Evolutionary conservation across 2,329 filamentous ascomycete species (phyloP), one percentile per base, ranked within the genome.

Genomic region (Microsporum ferrugineum): DNA sequence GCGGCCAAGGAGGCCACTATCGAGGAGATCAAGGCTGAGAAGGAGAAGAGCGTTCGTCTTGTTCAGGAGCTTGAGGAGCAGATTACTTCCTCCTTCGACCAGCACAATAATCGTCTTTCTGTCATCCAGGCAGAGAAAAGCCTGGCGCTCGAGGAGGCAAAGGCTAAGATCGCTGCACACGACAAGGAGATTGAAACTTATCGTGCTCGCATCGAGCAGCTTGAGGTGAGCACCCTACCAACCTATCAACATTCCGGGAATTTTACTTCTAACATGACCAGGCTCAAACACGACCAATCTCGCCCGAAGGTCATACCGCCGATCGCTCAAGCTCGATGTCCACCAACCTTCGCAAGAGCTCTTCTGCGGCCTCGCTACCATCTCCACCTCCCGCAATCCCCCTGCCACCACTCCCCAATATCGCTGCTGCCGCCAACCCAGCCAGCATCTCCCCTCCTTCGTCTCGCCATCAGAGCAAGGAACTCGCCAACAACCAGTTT

Each of bases 31-130:
- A 78, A 76, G 27, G 77, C 79, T 14, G 83, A 84, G 76, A 95
- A 95, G 79, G 87, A 90, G 78, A 96, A 95, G 81, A 95, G 94
- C 73, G 88, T 89, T 47, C 85, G 90, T 27, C 80, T 99, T 10
- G 89, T 99, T 6, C 90, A 97, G 72, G 92, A 99, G 75, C 85
- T 99, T 3, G 94, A 99, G 75, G 92, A 97, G 68, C 94, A 99
- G 74, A 84, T 99, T 60, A 91, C 92, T 71, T 89, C 83, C 71
- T 96, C 94, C 76, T 99, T 91, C 74, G 94, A 99, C 70, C 89
- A 96, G 72, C 91, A 92, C 63, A 89, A 96, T 73, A 95, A 96
- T 76, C 86, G 92, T 60, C 78, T 97, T 59, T 96, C 91, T 59
- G 86, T 88, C 56, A 79, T 92, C 57, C 87, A 91, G 70, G 83